Base-by-base conservation (phyloP, 169 alveolate genomes). In the Cryptosporidium felis region DNA sequence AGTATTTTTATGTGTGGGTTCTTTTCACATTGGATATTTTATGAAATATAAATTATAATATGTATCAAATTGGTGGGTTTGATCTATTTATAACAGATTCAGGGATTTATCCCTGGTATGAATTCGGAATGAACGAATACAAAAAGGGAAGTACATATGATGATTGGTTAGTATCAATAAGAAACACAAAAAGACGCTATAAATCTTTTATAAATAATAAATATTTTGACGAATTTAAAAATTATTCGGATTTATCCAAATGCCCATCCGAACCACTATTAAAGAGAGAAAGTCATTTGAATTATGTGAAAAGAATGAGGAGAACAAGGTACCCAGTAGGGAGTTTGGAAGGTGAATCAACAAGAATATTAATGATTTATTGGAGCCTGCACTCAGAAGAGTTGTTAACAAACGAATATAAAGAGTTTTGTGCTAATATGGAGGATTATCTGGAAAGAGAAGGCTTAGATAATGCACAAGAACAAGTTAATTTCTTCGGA, bases 301-400 rank as follows among this genome's bases (percentile, higher is more conserved):
- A 53, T 14, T 74, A 40, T 74, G 85, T 74, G 23, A 74, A 67
- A 53, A 49, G 30, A 36, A 74, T 74, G 85, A 74, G 85, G 1
- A 34, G 26, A 74, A 16, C 23, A 5, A 10, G 21, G 5, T 74
- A 53, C 38, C 66, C 66, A 1, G 58, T 23, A 34, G 30, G 58
- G 1, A 74, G 67, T 53, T 16, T 56, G 16, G 67, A 56, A 12
- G 67, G 67, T 3, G 85, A 74, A n/a, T 49, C 85, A 23, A 74
- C 74, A 2, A 74, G 85, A 28, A 61, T 74, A 38, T 56, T 74
- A 12, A 74, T 74, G 65, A 74, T 74, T 3, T 74, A 74, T 74
- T 74, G 85, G 85, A 74, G 85, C 40, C 18, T 74, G 5, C 85
- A 74, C 44, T 74, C 85, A 9, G 85, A 74, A 16, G 85, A 74